These are phyloP conservation scores for Metschnikowia anglica DNA, from an alignment of 805 yeast genomes.

Conservation along the genomic window DNA sequence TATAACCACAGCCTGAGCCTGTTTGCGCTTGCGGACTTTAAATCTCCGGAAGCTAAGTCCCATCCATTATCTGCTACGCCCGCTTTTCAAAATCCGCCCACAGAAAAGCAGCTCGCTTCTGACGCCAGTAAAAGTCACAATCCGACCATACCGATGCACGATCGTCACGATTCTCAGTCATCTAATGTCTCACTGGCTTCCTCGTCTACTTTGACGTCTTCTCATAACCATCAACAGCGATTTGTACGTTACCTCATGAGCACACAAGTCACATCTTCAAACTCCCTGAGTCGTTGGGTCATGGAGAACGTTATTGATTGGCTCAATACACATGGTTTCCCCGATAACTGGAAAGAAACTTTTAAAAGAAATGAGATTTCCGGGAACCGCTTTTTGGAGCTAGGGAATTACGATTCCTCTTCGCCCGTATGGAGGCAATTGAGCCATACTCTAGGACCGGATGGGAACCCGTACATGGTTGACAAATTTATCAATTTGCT, in stretches of 20 bases:
- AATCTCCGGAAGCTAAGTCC: conserved; percentile 1
- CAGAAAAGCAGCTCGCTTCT: background rate
- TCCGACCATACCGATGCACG: conserved; percentile 18
- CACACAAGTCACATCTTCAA: conserved; percentile 25
- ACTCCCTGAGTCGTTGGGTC: conserved; percentile 58
- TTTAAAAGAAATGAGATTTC: conserved; percentile 57
- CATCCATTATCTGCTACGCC: conserved; percentile 7
- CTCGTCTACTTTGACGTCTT: conserved; percentile 30
- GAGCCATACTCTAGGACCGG: conserved; percentile 32
- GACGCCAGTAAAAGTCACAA: background rate
- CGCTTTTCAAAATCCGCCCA: conserved; percentile 4
- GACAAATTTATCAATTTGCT: conserved; percentile 54
- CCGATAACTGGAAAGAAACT: conserved; percentile 68
- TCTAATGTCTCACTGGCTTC: conserved; percentile 35
- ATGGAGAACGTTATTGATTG: conserved; percentile 63
- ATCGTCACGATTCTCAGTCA: conserved; percentile 37
- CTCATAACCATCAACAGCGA: conserved; percentile 33
- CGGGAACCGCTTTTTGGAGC: conserved; percentile 62
- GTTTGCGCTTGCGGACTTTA: conserved; percentile 14
- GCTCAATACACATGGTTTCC: conserved; percentile 68
- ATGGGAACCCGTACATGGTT: conserved; percentile 52
- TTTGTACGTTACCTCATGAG: conserved; percentile 45
- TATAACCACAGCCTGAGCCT: conserved; percentile 30
- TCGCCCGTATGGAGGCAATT: conserved; percentile 48
- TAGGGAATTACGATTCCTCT: conserved; percentile 61